phyloP scores from a whole-genome alignment of 1,139 yeast species.

The Yamadazyma conglobata region DNA sequence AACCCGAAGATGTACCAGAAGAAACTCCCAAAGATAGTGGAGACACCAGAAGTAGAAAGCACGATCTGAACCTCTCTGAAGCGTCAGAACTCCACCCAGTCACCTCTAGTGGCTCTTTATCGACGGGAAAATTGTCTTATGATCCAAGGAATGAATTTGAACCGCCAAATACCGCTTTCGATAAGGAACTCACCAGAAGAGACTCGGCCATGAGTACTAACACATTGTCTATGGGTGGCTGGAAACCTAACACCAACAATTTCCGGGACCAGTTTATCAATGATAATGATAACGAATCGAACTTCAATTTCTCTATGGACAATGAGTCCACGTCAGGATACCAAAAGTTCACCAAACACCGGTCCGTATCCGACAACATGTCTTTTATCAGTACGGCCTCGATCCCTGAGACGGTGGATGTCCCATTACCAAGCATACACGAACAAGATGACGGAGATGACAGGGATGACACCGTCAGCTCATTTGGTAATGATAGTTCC shows the following conservation, averaged over 20 bases:
- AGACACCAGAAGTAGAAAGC: not conserved
- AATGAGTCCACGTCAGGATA: constrained; percentile 23
- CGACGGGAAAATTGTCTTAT: constrained; percentile 35
- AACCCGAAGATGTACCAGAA: not conserved
- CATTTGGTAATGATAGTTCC: constrained; percentile 5
- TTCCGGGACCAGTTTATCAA: constrained; percentile 50
- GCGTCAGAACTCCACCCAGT: constrained; percentile 23
- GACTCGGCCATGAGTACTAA: constrained; percentile 36
- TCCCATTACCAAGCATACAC: constrained; percentile 33
- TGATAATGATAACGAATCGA: constrained; percentile 44
- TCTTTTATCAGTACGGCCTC: constrained; percentile 30
- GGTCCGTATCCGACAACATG: constrained; percentile 24
- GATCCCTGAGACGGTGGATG: constrained; percentile 45
- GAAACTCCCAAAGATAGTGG: not conserved
- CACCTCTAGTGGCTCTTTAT: constrained; percentile 36
- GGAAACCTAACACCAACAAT: constrained; percentile 51
- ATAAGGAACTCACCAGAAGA: constrained; percentile 21
- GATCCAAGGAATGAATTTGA: constrained; percentile 14
- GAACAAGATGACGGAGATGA: constrained; percentile 33
- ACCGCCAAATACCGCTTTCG: constrained; percentile 10
- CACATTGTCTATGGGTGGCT: constrained; percentile 46
- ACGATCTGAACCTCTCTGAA: not conserved
- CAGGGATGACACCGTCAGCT: constrained; percentile 16
- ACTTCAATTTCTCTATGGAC: constrained; percentile 30
- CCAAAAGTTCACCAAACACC: constrained; percentile 33